phyloP scores from a whole-genome alignment of 2,329 filamentous ascomycete species.

The Colletotrichum sp. region DNA sequence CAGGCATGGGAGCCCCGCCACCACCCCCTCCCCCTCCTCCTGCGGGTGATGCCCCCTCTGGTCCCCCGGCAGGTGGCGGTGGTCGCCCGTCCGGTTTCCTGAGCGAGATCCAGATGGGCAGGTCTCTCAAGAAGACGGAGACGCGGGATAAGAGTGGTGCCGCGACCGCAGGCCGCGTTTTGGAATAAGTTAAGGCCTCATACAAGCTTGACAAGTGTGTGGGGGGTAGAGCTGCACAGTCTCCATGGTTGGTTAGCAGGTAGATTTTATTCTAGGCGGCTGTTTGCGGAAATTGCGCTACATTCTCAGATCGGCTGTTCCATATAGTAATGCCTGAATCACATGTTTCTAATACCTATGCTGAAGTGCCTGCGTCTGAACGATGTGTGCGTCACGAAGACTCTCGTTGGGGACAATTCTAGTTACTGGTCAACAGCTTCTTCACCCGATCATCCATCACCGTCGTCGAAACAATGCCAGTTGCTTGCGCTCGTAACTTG shows the following conservation, averaged over 20 bases:
- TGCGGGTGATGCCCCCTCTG: constrained; percentile 39
- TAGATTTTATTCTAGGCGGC: neutral
- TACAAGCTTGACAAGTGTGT: neutral
- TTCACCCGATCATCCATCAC: neutral
- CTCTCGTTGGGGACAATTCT: neutral
- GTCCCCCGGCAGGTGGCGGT: constrained; percentile 52
- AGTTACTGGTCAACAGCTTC: neutral
- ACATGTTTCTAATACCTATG: neutral
- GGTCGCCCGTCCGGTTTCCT: constrained; percentile 69
- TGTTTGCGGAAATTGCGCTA: neutral
- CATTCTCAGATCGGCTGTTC: neutral
- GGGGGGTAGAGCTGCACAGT: neutral
- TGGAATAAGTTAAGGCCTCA: constrained; percentile 44
- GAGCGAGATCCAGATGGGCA: constrained; percentile 83
- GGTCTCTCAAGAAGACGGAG: constrained; percentile 79
- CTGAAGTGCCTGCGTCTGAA: neutral
- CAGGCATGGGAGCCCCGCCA: constrained; percentile 37
- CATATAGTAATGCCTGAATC: constrained; percentile 7
- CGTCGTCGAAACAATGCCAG: neutral
- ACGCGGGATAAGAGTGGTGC: constrained; percentile 86
- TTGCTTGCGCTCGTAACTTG: neutral
- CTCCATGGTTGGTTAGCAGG: neutral
- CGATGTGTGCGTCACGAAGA: neutral
- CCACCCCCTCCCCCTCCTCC: constrained; percentile 49
- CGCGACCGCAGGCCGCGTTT: constrained; percentile 76